Percentiles rank a stretch among this genome's conserved stretches.
Conservation (phyloP, 75 land plant genomes). For the Azolla pinnata region DNA sequence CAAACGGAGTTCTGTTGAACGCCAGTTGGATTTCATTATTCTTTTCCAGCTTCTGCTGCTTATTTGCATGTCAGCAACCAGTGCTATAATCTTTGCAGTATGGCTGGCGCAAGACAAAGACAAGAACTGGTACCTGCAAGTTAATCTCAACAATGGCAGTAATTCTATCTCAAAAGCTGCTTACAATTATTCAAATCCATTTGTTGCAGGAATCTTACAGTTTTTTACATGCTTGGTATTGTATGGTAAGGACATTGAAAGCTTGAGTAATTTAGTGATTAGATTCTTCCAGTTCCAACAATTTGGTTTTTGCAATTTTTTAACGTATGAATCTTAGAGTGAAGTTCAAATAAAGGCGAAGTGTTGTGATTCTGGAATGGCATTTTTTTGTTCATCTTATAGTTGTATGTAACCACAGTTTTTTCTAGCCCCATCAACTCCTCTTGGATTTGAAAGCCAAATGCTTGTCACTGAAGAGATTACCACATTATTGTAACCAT, state of each 20-base stretch:
- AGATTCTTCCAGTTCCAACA: background rate
- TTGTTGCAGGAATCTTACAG: slow-evolving; percentile 19
- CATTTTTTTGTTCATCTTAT: no score
- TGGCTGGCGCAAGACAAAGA: background rate
- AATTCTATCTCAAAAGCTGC: slow-evolving; percentile 6
- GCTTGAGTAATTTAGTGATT: background rate
- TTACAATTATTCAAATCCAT: slow-evolving; percentile 12
- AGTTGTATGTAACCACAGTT: no score
- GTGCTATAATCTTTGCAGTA: slow-evolving; percentile 16
- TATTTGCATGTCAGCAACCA: slow-evolving; percentile 14
- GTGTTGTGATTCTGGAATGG: no score
- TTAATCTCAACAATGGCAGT: slow-evolving; percentile 9
- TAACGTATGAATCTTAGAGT: no score
- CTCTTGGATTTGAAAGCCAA: no score
- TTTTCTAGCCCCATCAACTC: no score
- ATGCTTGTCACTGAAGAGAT: no score
- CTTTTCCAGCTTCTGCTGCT: slow-evolving; percentile 19
- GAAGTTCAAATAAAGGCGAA: no score
- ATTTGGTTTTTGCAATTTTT: no score
- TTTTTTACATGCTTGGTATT: slow-evolving; percentile 21
- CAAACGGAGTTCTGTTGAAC: slow-evolving; percentile 26
- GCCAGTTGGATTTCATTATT: slow-evolving; percentile 18
- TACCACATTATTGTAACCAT: no score
- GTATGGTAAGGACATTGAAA: slow-evolving; percentile 13
- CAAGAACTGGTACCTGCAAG: slow-evolving; percentile 14